Evolutionary conservation across 169 alveolate genomes (phyloP).

Genomic region (Blepharisma undulans): DNA sequence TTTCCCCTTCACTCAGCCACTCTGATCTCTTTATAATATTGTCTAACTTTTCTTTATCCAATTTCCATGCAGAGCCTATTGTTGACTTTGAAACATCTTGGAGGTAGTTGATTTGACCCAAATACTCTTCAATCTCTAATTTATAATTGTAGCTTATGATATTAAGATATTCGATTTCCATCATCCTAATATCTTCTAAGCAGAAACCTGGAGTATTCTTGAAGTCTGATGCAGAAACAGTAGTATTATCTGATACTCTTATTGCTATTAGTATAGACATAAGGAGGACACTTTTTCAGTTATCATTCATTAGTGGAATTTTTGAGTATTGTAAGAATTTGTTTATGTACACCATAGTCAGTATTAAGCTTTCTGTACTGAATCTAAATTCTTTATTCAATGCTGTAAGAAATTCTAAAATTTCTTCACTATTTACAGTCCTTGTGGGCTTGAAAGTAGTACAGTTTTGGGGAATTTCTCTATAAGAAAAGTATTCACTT

Average conservation of each 20-base stretch:
- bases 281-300: not conserved
- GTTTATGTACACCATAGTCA: not conserved
- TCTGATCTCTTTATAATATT: not conserved
- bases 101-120: not conserved
- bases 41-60: not conserved
- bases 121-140: not conserved
- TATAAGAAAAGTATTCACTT: too few relatives aligned
- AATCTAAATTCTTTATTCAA: not conserved
- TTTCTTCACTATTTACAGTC: too few relatives aligned
- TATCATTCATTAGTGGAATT: not conserved
- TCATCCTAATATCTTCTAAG: not conserved
- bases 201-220: not conserved
- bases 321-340: not conserved
- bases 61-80: not conserved
- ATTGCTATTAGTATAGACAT: not conserved
- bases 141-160: not conserved
- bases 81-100: not conserved
- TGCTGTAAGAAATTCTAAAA: not conserved
- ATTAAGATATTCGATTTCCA: not conserved
- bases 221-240: not conserved
- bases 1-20: not conserved
- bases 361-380: not conserved
- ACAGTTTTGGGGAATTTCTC: too few relatives aligned
- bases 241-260: not conserved
- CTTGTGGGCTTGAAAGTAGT: too few relatives aligned